Evolutionary conservation across 306 rosid genomes (phyloP), one percentile per base, ranked within the genome.

Genomic region (Prunus mira): DNA sequence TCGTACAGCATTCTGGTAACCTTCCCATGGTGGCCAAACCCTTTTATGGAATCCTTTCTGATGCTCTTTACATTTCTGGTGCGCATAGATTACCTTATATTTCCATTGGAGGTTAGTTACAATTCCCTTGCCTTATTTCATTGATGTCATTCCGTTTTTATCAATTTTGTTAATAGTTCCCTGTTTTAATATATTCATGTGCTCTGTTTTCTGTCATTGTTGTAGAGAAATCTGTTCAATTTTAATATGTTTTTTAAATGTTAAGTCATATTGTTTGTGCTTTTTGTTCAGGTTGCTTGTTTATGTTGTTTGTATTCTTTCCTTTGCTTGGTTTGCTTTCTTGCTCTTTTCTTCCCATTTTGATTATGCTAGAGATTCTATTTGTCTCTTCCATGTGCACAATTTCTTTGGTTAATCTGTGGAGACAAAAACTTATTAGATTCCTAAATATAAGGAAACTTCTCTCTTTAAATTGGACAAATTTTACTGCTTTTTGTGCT

Each of bases 21-120:
- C 84, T 94, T 30, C 98, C 98, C 17, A 94, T 94, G 98, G 92
- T 85, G 71, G 97, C 97, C 52, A 94, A 94, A 67, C 97, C 97
- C 12, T 81, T 94, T 3, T 92, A 86, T 80, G 98, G 98, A 56
- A 61, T 94, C 5, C 80, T 94, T 3, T 94, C 98, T 8, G 98
- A 94, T 79, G 85, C 91, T 54, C 64, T 94, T 67, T 86, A 84
- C 69, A 84, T 94, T 66, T 81, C 78, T n/a, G 93, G 90, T 10
- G 95, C 97, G 84, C 97, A 83, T 57, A 89, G 97, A 77, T 81
- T 90, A 6, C 98, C 97, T 76, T 92, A 92, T 75, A 72, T 94
- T 78, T 81, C 76, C 76, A 82, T 82, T 55, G 98, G 96, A 92
- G 98, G 98, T 93, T 80, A 67, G 70, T 52, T 57, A 6, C 45